Evolutionary conservation across 257 asterid species (phyloP).

Genomic region (Solanum pimpinellifolium): DNA sequence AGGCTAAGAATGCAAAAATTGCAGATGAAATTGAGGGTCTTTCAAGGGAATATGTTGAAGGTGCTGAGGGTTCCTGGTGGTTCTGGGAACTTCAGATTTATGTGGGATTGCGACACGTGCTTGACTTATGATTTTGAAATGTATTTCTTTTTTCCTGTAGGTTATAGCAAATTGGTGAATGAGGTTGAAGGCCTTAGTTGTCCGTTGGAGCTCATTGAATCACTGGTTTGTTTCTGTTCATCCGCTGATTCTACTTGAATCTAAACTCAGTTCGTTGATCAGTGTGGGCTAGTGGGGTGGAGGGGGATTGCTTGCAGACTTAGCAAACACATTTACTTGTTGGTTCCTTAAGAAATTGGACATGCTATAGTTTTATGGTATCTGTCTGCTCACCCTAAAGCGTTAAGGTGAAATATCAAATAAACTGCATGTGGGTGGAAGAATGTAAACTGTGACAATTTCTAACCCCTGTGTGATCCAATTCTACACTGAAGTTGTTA

Average conservation of each 20-base stretch:
- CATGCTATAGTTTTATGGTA: neutral
- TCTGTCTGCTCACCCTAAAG: neutral
- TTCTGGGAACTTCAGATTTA: neutral
- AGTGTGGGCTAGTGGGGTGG: neutral
- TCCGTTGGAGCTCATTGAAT: slow-evolving; percentile 40
- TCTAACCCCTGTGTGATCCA: neutral
- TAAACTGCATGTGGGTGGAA: neutral
- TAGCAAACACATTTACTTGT: neutral
- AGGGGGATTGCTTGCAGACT: neutral
- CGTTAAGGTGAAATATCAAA: neutral
- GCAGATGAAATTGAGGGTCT: slow-evolving; percentile 47
- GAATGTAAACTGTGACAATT: neutral
- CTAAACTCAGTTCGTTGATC: neutral
- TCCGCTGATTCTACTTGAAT: neutral
- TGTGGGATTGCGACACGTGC: neutral
- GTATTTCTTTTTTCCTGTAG: slow-evolving; percentile 8
- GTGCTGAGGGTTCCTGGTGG: slow-evolving; percentile 10
- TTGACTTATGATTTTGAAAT: neutral
- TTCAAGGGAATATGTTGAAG: slow-evolving; percentile 35
- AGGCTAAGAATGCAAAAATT: slow-evolving; percentile 35
- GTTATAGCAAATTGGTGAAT: slow-evolving; percentile 36
- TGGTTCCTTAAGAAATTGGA: neutral
- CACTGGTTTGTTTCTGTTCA: slow-evolving; percentile 34
- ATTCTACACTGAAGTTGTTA: neutral
- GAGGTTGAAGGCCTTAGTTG: slow-evolving; percentile 53